Conservation (phyloP, 106 monocot species). For the Apostasia ramifera region DNA sequence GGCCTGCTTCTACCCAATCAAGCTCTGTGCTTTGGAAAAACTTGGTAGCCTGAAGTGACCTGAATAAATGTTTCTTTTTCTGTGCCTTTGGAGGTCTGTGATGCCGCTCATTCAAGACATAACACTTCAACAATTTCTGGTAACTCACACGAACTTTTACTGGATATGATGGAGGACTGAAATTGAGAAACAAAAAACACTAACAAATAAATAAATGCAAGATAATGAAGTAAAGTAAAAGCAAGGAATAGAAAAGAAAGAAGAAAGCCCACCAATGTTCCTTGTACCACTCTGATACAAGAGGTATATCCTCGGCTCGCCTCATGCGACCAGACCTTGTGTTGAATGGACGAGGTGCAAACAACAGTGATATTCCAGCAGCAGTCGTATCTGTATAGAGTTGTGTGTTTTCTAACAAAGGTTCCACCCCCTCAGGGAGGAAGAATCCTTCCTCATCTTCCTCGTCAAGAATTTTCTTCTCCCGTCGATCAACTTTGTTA, state of each 20-base stretch:
- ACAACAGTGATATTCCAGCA: slow-evolving; percentile 82
- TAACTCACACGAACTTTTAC: slow-evolving; percentile 99
- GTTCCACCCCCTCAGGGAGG: slow-evolving; percentile 88
- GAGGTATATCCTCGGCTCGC: slow-evolving; percentile 96
- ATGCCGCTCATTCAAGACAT: slow-evolving; percentile 95
- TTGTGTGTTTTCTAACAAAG: slow-evolving; percentile 56
- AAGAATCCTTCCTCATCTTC: slow-evolving; percentile 84
- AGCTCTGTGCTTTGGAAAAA: slow-evolving; percentile 97
- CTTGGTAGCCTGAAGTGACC: slow-evolving; percentile 94
- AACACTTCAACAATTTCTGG: slow-evolving; percentile 95
- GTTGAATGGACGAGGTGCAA: slow-evolving; percentile 94
- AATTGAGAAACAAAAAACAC: slow-evolving; percentile 15
- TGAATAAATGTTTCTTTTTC: slow-evolving; percentile 94
- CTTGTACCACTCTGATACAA: slow-evolving; percentile 99
- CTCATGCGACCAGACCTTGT: slow-evolving; percentile 93
- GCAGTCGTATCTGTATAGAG: slow-evolving; percentile 98
- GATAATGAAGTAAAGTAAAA: background rate
- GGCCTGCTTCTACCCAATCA: slow-evolving; percentile 98
- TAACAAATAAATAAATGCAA: slow-evolving; percentile 2
- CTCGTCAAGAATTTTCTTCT: slow-evolving; percentile 61
- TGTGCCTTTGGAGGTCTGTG: slow-evolving; percentile 99
- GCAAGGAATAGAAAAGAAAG: background rate
- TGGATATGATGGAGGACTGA: slow-evolving; percentile 95
- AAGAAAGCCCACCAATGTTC: slow-evolving; percentile 80
- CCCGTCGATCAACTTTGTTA: slow-evolving; percentile 66